A percentile compares a stretch with the other conserved stretches of the same genome.
These are phyloP conservation scores for Aleurites moluccanus DNA, from an alignment of 441 rosid species.

Conservation along the genomic window DNA sequence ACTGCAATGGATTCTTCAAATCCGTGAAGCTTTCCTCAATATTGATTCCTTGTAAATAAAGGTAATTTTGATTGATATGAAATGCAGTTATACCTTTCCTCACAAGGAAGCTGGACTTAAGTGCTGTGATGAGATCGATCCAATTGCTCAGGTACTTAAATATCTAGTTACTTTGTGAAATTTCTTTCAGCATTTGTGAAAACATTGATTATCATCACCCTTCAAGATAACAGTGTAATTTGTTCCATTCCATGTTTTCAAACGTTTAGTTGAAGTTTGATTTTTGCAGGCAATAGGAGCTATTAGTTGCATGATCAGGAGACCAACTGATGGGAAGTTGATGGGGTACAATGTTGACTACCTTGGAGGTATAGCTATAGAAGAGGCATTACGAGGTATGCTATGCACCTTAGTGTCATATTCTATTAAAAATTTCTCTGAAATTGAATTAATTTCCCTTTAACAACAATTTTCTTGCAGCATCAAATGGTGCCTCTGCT, in stretches of 20 bases:
- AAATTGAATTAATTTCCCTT: background rate
- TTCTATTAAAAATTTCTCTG: background rate
- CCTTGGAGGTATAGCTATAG: constrained; percentile 63
- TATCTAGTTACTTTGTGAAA: background rate
- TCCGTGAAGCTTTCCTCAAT: background rate
- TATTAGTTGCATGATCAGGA: constrained; percentile 52
- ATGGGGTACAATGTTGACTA: constrained; percentile 57
- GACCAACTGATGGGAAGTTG: constrained; percentile 53
- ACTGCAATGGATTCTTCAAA: background rate
- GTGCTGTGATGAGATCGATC: constrained; percentile 63
- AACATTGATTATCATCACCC: background rate
- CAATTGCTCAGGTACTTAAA: constrained; percentile 53
- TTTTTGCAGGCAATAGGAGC: constrained; percentile 51
- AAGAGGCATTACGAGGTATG: constrained; percentile 54
- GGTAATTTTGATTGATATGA: constrained; percentile 6
- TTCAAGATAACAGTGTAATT: background rate
- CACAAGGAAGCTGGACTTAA: constrained; percentile 62
- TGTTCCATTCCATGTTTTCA: background rate
- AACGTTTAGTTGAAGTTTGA: background rate
- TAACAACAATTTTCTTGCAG: constrained; percentile 16
- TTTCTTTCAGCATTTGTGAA: background rate
- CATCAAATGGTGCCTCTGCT: constrained; percentile 32
- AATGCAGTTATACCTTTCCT: constrained; percentile 55
- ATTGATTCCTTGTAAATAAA: background rate
- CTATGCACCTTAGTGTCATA: constrained; percentile 13